A percentile compares a stretch with the other conserved stretches of the same genome.
These are phyloP conservation scores for Alternaria atra DNA, from an alignment of 2,329 filamentous ascomycete species.

Conservation along the genomic window DNA sequence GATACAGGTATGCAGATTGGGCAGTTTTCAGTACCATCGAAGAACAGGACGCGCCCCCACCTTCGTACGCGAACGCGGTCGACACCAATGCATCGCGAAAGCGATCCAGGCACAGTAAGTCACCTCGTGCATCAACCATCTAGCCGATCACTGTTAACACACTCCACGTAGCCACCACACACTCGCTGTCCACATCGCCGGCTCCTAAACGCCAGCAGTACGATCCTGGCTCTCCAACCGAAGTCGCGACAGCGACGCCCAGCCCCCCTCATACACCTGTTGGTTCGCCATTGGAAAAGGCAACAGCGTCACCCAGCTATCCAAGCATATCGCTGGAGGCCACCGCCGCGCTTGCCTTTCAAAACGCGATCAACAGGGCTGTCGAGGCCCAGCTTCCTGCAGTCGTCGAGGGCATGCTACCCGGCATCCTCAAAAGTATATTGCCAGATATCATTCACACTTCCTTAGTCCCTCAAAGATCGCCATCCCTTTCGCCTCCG, in stretches of 20 bases:
- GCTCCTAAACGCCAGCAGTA: slow-evolving; percentile 20
- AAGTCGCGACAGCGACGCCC: slow-evolving; percentile 6
- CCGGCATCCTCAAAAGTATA: slow-evolving; percentile 4
- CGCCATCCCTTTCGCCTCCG: background rate
- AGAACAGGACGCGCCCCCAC: slow-evolving; percentile 14
- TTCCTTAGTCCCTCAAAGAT: background rate
- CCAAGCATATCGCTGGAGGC: background rate
- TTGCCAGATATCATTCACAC: slow-evolving; percentile 14
- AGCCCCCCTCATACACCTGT: background rate
- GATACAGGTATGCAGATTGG: slow-evolving; percentile 14
- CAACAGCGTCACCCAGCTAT: background rate
- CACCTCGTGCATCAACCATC: background rate
- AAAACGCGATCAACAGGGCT: slow-evolving; percentile 9
- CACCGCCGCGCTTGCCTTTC: slow-evolving; percentile 2
- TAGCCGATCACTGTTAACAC: background rate
- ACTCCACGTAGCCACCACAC: slow-evolving; percentile 3
- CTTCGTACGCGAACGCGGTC: slow-evolving; percentile 14
- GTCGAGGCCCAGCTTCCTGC: slow-evolving; percentile 14
- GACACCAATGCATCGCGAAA: slow-evolving; percentile 12
- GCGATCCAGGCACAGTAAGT: slow-evolving; percentile 24
- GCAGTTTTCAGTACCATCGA: slow-evolving; percentile 14
- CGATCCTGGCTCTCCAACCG: slow-evolving; percentile 9
- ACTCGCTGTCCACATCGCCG: slow-evolving; percentile 11
- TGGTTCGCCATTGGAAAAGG: background rate
- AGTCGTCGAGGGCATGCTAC: slow-evolving; percentile 11